Conservation (phyloP, 306 rosid genomes). For the Astragalus membranaceus region DNA sequence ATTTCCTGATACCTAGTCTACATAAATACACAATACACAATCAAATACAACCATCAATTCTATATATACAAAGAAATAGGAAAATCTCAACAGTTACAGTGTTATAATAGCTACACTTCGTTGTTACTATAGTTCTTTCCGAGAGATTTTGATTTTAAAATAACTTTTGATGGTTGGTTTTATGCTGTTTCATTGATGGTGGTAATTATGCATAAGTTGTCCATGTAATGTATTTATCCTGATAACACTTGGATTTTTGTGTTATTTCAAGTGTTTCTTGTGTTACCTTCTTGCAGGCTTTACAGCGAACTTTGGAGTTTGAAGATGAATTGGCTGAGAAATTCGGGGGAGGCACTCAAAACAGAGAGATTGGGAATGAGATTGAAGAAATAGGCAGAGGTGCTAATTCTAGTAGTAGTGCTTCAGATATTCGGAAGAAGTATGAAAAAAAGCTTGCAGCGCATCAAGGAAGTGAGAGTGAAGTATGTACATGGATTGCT, state of each 20-base stretch:
- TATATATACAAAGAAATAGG: neutral
- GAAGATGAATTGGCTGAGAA: conserved; percentile 98
- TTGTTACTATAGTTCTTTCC: neutral
- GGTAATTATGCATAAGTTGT: neutral
- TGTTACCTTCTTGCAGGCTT: conserved; percentile 56
- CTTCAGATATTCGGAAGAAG: conserved; percentile 90
- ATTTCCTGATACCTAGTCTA: neutral
- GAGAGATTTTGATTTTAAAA: neutral
- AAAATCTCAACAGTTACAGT: neutral
- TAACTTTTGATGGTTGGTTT: neutral
- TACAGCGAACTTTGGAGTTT: conserved; percentile 93
- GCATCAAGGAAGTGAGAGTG: conserved; percentile 63
- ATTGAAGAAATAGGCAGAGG: conserved; percentile 84
- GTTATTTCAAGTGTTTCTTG: conserved; percentile 22
- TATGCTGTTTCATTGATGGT: neutral
- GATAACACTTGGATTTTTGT: conserved; percentile 1
- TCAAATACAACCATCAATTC: neutral
- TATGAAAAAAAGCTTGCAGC: conserved; percentile 86
- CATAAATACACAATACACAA: neutral
- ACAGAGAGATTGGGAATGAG: conserved; percentile 68
- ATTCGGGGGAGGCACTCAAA: conserved; percentile 88
- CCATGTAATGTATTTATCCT: neutral
- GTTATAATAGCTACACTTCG: neutral
- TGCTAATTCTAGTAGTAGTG: conserved; percentile 48
- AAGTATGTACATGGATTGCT: conserved; percentile 43